These are phyloP conservation scores for Fonsecaea monophora DNA, from an alignment of 2,329 filamentous ascomycete genomes.

Conservation along the genomic window DNA sequence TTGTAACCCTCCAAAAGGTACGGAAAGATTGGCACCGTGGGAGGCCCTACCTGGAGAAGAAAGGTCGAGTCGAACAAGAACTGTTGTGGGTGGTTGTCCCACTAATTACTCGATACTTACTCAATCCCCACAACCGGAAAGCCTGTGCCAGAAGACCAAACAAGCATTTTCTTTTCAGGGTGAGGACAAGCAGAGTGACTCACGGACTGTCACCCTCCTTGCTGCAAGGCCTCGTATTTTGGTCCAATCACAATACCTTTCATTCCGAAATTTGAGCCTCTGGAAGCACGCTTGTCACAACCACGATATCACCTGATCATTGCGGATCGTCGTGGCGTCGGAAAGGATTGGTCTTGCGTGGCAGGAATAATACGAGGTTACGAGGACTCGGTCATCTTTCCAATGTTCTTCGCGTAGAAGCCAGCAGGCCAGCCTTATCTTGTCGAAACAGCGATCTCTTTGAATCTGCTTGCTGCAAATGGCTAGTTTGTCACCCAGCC, in stretches of 20 bases:
- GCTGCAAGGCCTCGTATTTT: conserved; percentile 14
- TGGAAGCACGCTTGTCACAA: background rate
- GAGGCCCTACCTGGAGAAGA: background rate
- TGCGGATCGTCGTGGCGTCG: background rate
- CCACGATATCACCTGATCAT: background rate
- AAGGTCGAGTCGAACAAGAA: background rate
- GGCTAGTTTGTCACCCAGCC: conserved; percentile 53
- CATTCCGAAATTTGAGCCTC: conserved; percentile 15
- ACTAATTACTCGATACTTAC: too few species aligned
- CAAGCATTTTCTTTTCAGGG: background rate
- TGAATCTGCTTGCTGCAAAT: background rate
- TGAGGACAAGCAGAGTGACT: conserved; percentile 1
- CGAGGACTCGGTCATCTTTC: too few species aligned
- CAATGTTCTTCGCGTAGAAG: background rate
- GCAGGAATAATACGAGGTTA: background rate
- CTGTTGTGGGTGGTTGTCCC: too few species aligned
- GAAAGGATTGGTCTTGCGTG: background rate
- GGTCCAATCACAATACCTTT: conserved; percentile 13
- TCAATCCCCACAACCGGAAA: background rate
- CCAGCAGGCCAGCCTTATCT: background rate
- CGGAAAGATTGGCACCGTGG: too few species aligned
- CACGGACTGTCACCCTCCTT: conserved; percentile 10
- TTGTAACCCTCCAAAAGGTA: background rate
- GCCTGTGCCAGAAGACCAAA: background rate
- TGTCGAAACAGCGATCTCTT: conserved; percentile 27